phyloP scores from a whole-genome alignment of 495 filamentous ascomycete genomes.

The Aspergillus sclerotioniger region DNA sequence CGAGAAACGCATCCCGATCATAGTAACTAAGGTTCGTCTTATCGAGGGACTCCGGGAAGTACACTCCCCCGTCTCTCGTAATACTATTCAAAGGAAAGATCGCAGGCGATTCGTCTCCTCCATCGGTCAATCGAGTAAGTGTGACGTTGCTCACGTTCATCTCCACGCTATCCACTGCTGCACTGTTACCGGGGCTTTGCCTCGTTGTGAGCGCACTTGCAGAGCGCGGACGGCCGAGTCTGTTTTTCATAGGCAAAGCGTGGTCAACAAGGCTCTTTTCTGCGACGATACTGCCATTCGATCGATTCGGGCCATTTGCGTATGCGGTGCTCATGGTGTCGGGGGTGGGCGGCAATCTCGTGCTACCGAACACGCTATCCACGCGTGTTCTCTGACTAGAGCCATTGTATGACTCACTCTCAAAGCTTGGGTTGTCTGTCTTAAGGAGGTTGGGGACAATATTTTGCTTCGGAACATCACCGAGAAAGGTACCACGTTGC shows the following conservation, averaged over 20 bases:
- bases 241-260: constrained; percentile 15
- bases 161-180: constrained; percentile 29
- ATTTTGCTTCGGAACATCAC: constrained; percentile 22
- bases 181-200: constrained; percentile 31
- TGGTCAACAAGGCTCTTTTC: constrained; percentile 24
- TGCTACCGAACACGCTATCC: constrained; percentile 36
- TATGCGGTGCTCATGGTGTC: constrained; percentile 48
- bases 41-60: constrained; percentile 27
- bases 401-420: constrained; percentile 22
- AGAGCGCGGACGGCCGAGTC: constrained; percentile 35
- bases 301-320: constrained; percentile 31
- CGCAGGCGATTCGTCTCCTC: constrained; percentile 24
- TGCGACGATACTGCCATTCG: constrained; percentile 34
- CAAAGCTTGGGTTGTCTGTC: constrained; percentile 16
- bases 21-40: constrained; percentile 25
- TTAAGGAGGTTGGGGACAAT: constrained; percentile 23
- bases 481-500: constrained; percentile 18
- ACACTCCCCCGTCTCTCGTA: constrained; percentile 26
- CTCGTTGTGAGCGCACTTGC: constrained; percentile 32
- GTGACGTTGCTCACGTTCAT: constrained; percentile 34
- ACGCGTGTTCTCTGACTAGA: constrained; percentile 27
- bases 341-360: constrained; percentile 42
- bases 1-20: constrained; percentile 22
- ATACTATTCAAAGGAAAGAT: constrained; percentile 36
- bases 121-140: constrained; percentile 22